A percentile compares a stretch with the other conserved stretches of the same genome.
phyloP scores from a whole-genome alignment of 352 stramenopile species.

The Phytophthora sojae region DNA sequence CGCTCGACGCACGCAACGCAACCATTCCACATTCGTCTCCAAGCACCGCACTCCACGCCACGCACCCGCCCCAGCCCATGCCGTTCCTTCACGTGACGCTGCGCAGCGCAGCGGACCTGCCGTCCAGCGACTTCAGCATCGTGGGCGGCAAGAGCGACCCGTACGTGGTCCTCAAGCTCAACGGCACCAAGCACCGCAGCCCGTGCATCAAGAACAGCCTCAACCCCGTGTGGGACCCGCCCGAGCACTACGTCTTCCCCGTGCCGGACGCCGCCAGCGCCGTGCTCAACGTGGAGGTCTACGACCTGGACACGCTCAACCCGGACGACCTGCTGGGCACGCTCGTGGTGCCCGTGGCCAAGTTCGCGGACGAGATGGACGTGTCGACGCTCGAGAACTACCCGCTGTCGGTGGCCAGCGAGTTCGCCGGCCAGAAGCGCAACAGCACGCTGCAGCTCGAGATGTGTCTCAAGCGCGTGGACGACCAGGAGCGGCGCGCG shows the following conservation, averaged over 20 bases:
- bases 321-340: conserved; percentile 70
- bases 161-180: conserved; percentile 72
- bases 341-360: conserved; percentile 59
- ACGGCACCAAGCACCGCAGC: conserved; percentile 60
- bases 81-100: conserved; percentile 63
- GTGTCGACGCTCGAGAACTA: conserved; percentile 61
- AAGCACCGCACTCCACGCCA: conserved; percentile 2
- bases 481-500: conserved; percentile 49
- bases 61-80: conserved; percentile 28
- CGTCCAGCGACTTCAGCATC: conserved; percentile 67
- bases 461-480: conserved; percentile 48
- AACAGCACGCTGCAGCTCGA: conserved; percentile 64
- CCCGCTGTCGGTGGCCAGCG: conserved; percentile 48
- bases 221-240: conserved; percentile 70
- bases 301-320: conserved; percentile 74
- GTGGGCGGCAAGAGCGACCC: conserved; percentile 74
- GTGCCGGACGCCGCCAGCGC: conserved; percentile 49
- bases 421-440: conserved; percentile 55
- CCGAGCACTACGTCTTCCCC: conserved; percentile 70
- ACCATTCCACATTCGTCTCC: conserved; percentile 21
- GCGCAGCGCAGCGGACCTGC: conserved; percentile 56
- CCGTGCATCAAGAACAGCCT: conserved; percentile 67
- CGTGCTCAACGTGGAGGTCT: conserved; percentile 65
- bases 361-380: conserved; percentile 52
- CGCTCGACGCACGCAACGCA: background rate